Base-by-base conservation (phyloP, 108 stramenopile species). In the Pelagomonas calceolata region DNA sequence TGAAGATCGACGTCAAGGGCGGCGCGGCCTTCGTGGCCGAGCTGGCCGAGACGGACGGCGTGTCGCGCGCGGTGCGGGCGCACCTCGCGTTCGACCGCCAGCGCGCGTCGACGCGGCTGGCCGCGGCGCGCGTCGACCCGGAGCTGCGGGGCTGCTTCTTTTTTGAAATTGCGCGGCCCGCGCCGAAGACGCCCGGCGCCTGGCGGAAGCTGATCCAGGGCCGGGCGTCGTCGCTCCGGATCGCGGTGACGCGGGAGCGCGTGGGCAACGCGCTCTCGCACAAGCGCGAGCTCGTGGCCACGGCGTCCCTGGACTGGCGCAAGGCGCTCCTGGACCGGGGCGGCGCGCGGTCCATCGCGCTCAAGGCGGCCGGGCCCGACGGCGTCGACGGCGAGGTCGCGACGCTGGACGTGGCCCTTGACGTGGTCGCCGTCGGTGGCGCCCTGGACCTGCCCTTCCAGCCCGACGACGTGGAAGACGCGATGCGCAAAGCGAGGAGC, bases 291-390 rank as follows among this genome's bases (percentile, higher is more conserved):
- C 72, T 77, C 36, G 77, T 68, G 39, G 76, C 73, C n/a, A 44
- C 69, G 7, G 73, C 46, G 32, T 44, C 69, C 0, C 45, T 78
- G 32, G 78, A 78, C n/a, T 77, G 74, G 63, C 69, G 75, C 32
- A 44, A 45, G 29, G 64, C 69, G 15, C 70, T 76, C 14, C n/a
- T 75, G 34, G 9, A 10, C 4, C 30, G n/a, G 5, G 69, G 34
- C 63, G 66, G 17, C 39, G 29, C n/a, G 5, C 18, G 34, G 21
- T 4, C 51, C 12, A 70, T 71, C 12, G 78, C 69, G 0, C 63
- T 79, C 30, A 46, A 70, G 44, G 69, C 36, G 37, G 21, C 75
- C 18, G 74, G 71, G n/a, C 75, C 79, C 26, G 80, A 81, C 32
- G 36, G 72, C 66, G 69, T 81, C n/a, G 39, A 12, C 39, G 39